Conservation (phyloP, 108 stramenopile genomes). For the Cyclotella atomus region DNA sequence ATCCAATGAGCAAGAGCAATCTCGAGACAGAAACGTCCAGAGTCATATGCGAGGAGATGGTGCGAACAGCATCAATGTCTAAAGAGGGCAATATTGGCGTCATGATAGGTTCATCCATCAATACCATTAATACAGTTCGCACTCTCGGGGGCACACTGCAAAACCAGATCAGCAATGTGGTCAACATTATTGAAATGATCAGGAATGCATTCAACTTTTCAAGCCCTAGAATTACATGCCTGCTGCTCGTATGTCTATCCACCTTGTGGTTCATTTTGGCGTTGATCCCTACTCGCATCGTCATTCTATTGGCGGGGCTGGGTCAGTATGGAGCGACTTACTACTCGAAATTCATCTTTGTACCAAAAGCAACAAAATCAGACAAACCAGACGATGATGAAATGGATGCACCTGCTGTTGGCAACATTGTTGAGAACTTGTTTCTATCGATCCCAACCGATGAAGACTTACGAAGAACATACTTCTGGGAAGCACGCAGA, state of each 20-base stretch:
- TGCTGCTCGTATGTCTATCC: slow-evolving; percentile 39
- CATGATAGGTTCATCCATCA: slow-evolving; percentile 74
- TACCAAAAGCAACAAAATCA: slow-evolving; percentile 9
- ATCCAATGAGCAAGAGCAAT: not conserved
- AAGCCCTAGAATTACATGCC: slow-evolving; percentile 44
- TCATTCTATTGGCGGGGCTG: slow-evolving; percentile 53
- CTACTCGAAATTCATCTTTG: slow-evolving; percentile 43
- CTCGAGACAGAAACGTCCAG: slow-evolving; percentile 38
- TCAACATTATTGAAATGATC: slow-evolving; percentile 70
- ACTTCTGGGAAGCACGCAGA: slow-evolving; percentile 81
- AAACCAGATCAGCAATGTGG: slow-evolving; percentile 66
- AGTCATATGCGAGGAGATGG: slow-evolving; percentile 62
- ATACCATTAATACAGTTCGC: slow-evolving; percentile 74
- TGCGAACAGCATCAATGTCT: slow-evolving; percentile 50
- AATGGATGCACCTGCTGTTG: slow-evolving; percentile 20
- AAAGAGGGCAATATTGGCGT: slow-evolving; percentile 57
- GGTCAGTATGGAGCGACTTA: slow-evolving; percentile 67
- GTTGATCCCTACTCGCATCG: slow-evolving; percentile 46
- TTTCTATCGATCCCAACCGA: slow-evolving; percentile 76
- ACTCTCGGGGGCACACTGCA: slow-evolving; percentile 73
- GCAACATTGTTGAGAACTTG: slow-evolving; percentile 63
- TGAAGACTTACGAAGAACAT: slow-evolving; percentile 81
- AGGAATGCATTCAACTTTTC: slow-evolving; percentile 85
- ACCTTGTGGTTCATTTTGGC: slow-evolving; percentile 47
- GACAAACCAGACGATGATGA: slow-evolving; percentile 21